These are phyloP conservation scores for Spongiforma sp. DNA, from an alignment of 1,284 basidiomycete species.

Conservation along the genomic window DNA sequence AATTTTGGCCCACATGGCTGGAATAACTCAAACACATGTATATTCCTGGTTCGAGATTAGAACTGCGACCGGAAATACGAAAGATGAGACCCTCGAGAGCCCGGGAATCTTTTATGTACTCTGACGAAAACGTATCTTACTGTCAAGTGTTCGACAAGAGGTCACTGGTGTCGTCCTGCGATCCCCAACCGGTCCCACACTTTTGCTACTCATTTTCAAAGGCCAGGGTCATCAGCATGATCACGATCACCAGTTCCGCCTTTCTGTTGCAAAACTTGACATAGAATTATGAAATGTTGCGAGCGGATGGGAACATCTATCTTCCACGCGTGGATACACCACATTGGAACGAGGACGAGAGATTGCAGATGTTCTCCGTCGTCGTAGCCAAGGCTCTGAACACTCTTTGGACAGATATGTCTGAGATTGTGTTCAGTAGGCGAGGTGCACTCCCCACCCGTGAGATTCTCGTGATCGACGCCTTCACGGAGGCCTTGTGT, in stretches of 20 bases:
- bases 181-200: constrained; percentile 16
- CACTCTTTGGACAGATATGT: constrained; percentile 20
- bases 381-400: constrained; percentile 11
- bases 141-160: constrained; percentile 21
- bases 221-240: constrained; percentile 30
- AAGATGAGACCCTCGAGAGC: constrained; percentile 24
- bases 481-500: constrained; percentile 36
- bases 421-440: constrained; percentile 28
- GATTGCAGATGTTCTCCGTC: constrained; percentile 13
- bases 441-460: too few relatives aligned
- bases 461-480: constrained; percentile 27
- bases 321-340: constrained; percentile 37
- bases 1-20: too few relatives aligned
- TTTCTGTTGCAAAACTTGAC: constrained; percentile 29
- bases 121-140: constrained; percentile 18
- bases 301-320: constrained; percentile 33
- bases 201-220: constrained; percentile 25
- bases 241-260: constrained; percentile 32
- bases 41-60: too few relatives aligned
- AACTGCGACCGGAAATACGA: constrained; percentile 14
- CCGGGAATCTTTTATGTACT: constrained; percentile 26
- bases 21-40: too few relatives aligned
- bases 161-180: background rate
- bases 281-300: constrained; percentile 32
- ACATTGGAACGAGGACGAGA: constrained; percentile 26